Evolutionary conservation across 129 eudicot species (phyloP).

Genomic region (Lonicera japonica): DNA sequence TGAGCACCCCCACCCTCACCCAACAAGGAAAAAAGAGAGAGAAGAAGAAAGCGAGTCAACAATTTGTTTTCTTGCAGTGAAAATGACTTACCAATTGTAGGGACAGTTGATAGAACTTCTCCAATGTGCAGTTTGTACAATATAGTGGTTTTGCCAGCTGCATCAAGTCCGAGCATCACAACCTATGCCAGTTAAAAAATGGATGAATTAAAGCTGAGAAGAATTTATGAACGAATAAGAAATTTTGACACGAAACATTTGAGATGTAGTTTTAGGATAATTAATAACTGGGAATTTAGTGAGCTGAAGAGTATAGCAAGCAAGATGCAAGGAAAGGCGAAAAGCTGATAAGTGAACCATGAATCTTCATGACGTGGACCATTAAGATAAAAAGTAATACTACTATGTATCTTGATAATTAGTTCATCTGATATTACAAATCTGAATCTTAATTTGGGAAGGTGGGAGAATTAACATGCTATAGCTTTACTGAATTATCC

Average conservation of each 20-base stretch:
- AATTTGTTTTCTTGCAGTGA: not conserved
- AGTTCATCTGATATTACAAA: too few relatives aligned
- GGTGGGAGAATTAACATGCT: too few relatives aligned
- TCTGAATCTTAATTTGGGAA: too few relatives aligned
- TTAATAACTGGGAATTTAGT: not conserved
- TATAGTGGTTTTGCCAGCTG: constrained; percentile 97
- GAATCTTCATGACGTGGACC: too few relatives aligned
- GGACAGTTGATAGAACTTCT: constrained; percentile 95
- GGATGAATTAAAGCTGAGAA: not conserved
- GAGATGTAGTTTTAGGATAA: not conserved
- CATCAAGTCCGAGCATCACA: constrained; percentile 98
- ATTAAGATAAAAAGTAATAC: too few relatives aligned
- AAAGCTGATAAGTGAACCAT: too few relatives aligned
- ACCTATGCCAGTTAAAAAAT: constrained; percentile 45
- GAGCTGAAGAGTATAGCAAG: too few relatives aligned
- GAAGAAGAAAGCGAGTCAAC: too few relatives aligned
- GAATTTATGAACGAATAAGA: not conserved
- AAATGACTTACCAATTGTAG: constrained; percentile 70
- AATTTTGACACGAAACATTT: not conserved
- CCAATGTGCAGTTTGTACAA: constrained; percentile 97
- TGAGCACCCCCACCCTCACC: not conserved
- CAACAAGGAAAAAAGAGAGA: too few relatives aligned
- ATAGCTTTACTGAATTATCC: too few relatives aligned
- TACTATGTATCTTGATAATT: too few relatives aligned
- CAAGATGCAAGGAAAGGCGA: not conserved